Evolutionary conservation across 495 filamentous ascomycete genomes (phyloP), one percentile per base, ranked within the genome.

Genomic region (Xylaria telfairii): DNA sequence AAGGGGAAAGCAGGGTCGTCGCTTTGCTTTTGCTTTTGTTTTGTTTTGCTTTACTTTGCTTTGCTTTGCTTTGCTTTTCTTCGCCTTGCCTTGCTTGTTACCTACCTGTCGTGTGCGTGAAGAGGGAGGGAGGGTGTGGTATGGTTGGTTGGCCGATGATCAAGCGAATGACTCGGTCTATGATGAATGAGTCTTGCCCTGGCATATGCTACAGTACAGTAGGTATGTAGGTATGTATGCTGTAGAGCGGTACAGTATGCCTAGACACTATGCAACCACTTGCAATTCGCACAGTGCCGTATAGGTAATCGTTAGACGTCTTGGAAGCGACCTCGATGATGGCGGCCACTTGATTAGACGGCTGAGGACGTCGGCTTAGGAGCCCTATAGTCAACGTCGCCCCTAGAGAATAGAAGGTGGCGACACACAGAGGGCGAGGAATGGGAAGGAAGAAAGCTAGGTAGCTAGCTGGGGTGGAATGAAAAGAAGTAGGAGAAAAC

Each of bases 91-190:
- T 12, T 59, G 54, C 62, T 51, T 64, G 44, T 17, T 65, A 69
- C 64, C 60, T 44, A 46, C n/a, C 24, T 59, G 26, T 54, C 2
- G 12, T 34, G 21, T 10, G 34, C 34, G 34, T 10, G 34, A 37
- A 37, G 34, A 37, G 4, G 34, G 8, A 37, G 34, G 44, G 21
- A 47, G 19, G 24, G 54, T 47, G 60, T 39, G 42, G 46, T 71
- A 65, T 7, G 37, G 26, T 46, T 65, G 67, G 57, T 75, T 71
- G 71, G 72, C 74, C 76, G 74, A 78, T 74, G 70, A 78, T 78
- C 76, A 78, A 75, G 51, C 70, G 65, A 77, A 78, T 78, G 76
- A 78, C 76, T 78, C 76, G 73, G 75, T 72, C 68, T 39, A 32
- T 53, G 47, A 66, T 32, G 49, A n/a, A 53, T 28, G 49, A 67